phyloP scores from a whole-genome alignment of 208 protist genomes.

The Vickermania spadyakhi region DNA sequence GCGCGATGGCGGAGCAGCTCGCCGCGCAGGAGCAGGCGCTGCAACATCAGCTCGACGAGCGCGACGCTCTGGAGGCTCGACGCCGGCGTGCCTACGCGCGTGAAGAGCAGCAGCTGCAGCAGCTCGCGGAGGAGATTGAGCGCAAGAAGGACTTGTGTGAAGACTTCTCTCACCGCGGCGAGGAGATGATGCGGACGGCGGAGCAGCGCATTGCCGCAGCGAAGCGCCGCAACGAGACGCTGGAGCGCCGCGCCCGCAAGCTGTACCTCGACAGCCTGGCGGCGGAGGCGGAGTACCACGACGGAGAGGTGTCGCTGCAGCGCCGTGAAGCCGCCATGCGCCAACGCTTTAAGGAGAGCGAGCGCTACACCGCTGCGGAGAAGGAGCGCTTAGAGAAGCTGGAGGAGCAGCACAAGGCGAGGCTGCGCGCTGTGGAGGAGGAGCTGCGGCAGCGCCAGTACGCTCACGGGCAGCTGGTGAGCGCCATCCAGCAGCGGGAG shows the following conservation, averaged over 20 bases:
- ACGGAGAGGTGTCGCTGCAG: slow-evolving; percentile 28
- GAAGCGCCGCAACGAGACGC: slow-evolving; percentile 26
- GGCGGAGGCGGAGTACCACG: slow-evolving; percentile 26
- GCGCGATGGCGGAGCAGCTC: slow-evolving; percentile 13
- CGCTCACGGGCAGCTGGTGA: slow-evolving; percentile 51
- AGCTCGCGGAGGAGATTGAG: slow-evolving; percentile 40
- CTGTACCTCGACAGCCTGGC: slow-evolving; percentile 29
- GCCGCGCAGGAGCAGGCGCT: slow-evolving; percentile 10
- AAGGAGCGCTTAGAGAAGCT: slow-evolving; percentile 27
- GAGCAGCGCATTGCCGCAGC: slow-evolving; percentile 32
- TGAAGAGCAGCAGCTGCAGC: slow-evolving; percentile 44
- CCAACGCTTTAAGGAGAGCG: slow-evolving; percentile 18
- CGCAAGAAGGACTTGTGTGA: slow-evolving; percentile 7
- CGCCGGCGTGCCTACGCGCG: slow-evolving; percentile 14
- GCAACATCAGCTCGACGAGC: slow-evolving; percentile 1
- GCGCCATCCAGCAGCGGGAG: slow-evolving; percentile 56
- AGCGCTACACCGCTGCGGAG: slow-evolving; percentile 9
- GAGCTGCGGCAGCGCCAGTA: slow-evolving; percentile 38
- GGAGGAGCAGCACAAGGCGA: slow-evolving; percentile 37
- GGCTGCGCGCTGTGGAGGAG: slow-evolving; percentile 30
- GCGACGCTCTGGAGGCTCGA: slow-evolving; percentile 8
- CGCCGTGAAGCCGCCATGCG: slow-evolving; percentile 18
- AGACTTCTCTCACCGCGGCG: slow-evolving; percentile 24
- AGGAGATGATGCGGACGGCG: slow-evolving; percentile 27
- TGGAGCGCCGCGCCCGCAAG: slow-evolving; percentile 32